These are phyloP conservation scores for Berberis thunbergii DNA, from an alignment of 164 flowering plant species.

Conservation along the genomic window DNA sequence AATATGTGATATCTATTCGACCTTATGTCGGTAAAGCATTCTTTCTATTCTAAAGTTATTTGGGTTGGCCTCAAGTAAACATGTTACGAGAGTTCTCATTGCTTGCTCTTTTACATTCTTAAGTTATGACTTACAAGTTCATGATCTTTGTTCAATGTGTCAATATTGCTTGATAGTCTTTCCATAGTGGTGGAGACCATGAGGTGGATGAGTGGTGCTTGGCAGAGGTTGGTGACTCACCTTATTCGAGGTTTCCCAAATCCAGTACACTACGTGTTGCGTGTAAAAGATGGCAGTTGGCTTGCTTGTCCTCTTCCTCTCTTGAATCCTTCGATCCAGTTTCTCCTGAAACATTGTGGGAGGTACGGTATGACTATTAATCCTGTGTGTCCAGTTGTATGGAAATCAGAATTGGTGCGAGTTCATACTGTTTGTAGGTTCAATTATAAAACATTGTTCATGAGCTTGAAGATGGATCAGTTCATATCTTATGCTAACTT, in stretches of 20 bases:
- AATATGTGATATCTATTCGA: too few relatives aligned
- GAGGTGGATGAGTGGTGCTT: conserved; percentile 22
- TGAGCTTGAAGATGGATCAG: background rate
- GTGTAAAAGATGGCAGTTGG: conserved; percentile 42
- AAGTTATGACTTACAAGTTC: background rate
- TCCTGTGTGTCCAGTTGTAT: background rate
- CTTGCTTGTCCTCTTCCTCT: conserved; percentile 37
- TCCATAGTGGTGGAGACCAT: conserved; percentile 38
- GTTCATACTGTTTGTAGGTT: background rate
- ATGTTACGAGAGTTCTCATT: background rate
- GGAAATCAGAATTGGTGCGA: too few relatives aligned
- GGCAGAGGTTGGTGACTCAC: conserved; percentile 22
- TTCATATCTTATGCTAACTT: background rate
- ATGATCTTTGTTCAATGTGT: background rate
- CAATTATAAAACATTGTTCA: background rate
- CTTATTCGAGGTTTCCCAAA: conserved; percentile 19
- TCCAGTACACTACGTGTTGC: conserved; percentile 24
- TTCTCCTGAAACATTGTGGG: conserved; percentile 84
- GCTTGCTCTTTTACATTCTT: background rate
- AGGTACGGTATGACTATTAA: conserved; percentile 38
- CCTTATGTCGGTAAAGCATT: too few relatives aligned
- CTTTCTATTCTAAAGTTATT: background rate
- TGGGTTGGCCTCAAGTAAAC: background rate
- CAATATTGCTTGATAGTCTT: conserved; percentile 13
- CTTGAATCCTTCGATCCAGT: conserved; percentile 34